Evolutionary conservation across 108 stramenopile species (phyloP).

Genomic region (Aureococcus anophagefferens): DNA sequence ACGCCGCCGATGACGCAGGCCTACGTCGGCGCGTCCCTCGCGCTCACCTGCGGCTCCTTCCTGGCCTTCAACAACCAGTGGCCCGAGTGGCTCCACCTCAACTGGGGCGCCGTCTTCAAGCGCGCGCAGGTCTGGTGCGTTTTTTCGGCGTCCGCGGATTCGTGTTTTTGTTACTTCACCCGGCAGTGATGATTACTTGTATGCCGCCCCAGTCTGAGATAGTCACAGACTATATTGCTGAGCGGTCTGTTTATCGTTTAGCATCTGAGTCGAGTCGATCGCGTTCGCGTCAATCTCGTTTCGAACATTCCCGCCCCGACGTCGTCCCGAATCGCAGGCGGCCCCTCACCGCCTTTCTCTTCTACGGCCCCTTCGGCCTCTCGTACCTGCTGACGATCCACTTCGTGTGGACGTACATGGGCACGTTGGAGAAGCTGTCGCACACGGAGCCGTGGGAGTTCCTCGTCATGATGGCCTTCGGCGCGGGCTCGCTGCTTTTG

Average conservation of each 20-base stretch:
- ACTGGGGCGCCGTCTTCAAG: slow-evolving; percentile 58
- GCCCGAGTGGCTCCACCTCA: slow-evolving; percentile 57
- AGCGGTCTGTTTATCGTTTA: too few species aligned
- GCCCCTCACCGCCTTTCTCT: slow-evolving; percentile 74
- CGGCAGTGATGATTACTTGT: too few species aligned
- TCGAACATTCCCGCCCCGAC: not conserved
- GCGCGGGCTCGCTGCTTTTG: slow-evolving; percentile 59
- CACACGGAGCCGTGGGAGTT: slow-evolving; percentile 82
- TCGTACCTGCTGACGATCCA: slow-evolving; percentile 71
- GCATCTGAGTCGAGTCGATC: too few species aligned
- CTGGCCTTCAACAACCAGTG: slow-evolving; percentile 63
- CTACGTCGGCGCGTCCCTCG: slow-evolving; percentile 63
- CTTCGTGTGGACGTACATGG: slow-evolving; percentile 95
- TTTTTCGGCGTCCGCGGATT: too few species aligned
- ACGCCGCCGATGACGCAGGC: slow-evolving; percentile 82
- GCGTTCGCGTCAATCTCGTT: too few species aligned
- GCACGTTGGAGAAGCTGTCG: slow-evolving; percentile 76
- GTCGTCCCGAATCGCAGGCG: slow-evolving; percentile 55
- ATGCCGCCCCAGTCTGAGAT: too few species aligned
- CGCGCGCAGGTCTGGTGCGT: slow-evolving; percentile 48
- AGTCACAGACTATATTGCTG: too few species aligned
- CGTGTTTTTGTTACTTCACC: too few species aligned
- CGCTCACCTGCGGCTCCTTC: slow-evolving; percentile 51
- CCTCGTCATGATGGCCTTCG: slow-evolving; percentile 82
- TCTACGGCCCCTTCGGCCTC: slow-evolving; percentile 73